Percentiles rank a stretch among this genome's conserved stretches.
These are phyloP conservation scores for Lepidium campestre DNA, from an alignment of 441 rosid genomes.

Conservation along the genomic window DNA sequence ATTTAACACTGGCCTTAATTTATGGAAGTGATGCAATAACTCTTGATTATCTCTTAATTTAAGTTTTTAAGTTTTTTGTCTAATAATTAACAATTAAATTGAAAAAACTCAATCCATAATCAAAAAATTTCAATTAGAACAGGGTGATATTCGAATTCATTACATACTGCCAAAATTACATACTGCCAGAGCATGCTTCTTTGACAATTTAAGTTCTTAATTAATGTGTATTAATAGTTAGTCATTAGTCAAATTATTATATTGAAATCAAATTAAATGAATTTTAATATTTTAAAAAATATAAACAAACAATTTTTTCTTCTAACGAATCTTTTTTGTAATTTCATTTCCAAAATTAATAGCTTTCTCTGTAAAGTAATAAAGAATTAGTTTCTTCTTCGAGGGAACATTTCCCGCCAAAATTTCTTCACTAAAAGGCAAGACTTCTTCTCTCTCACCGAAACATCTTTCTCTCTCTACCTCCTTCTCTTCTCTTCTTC, in stretches of 20 bases:
- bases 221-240: neutral
- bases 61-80: too few species aligned
- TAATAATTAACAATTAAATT: too few species aligned
- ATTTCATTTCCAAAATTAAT: constrained; percentile 5
- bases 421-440: neutral
- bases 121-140: too few species aligned
- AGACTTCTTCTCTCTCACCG: constrained; percentile 9
- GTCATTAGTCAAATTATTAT: neutral
- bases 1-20: neutral
- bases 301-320: neutral
- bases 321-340: neutral
- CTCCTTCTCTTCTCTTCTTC: neutral
- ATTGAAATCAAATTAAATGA: constrained; percentile 1
- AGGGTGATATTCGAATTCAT: too few species aligned
- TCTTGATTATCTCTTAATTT: neutral
- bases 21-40: neutral
- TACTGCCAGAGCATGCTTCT: too few species aligned
- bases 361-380: neutral
- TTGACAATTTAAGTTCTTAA: neutral
- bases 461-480: constrained; percentile 7
- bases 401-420: constrained; percentile 69
- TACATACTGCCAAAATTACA: too few species aligned
- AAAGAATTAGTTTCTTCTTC: constrained; percentile 14
- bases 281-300: neutral
- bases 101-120: too few species aligned